Conservation (phyloP, 2,329 filamentous ascomycete species). For the Claviceps sp. region DNA sequence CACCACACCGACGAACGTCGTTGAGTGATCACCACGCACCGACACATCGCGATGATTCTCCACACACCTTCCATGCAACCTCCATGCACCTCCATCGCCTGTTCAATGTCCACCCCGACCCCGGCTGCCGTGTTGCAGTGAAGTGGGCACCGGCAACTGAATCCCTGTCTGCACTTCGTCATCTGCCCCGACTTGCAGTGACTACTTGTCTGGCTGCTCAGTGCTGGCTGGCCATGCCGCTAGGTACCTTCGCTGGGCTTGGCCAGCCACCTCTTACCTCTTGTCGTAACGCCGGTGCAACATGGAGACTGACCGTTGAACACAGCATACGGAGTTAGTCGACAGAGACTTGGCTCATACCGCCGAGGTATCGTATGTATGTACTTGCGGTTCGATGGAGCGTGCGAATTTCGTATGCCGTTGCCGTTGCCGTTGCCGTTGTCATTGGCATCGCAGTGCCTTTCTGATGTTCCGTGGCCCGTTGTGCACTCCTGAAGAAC, state of each 20-base stretch:
- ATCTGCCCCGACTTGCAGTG: neutral
- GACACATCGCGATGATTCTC: neutral
- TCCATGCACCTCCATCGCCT: neutral
- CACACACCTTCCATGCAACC: neutral
- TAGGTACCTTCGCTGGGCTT: neutral
- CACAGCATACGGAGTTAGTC: neutral
- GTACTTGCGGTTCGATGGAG: too few relatives aligned
- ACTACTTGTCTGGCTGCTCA: neutral
- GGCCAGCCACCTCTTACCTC: too few relatives aligned
- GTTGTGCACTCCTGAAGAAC: neutral
- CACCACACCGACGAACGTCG: constrained; percentile 1
- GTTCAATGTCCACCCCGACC: neutral
- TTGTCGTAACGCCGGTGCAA: too few relatives aligned
- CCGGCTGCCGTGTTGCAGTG: neutral
- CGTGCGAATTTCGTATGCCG: too few relatives aligned
- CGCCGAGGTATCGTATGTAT: too few relatives aligned
- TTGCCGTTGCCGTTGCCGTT: too few relatives aligned
- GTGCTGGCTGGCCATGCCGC: neutral
- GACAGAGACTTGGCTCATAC: too few relatives aligned
- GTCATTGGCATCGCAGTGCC: neutral
- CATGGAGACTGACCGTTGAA: neutral
- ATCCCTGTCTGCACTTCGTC: neutral
- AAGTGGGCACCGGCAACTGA: neutral
- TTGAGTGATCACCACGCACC: too few relatives aligned
- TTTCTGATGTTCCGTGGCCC: neutral